Base-by-base conservation (phyloP, 2,329 filamentous ascomycete species). In the Colletotrichum cereale region DNA sequence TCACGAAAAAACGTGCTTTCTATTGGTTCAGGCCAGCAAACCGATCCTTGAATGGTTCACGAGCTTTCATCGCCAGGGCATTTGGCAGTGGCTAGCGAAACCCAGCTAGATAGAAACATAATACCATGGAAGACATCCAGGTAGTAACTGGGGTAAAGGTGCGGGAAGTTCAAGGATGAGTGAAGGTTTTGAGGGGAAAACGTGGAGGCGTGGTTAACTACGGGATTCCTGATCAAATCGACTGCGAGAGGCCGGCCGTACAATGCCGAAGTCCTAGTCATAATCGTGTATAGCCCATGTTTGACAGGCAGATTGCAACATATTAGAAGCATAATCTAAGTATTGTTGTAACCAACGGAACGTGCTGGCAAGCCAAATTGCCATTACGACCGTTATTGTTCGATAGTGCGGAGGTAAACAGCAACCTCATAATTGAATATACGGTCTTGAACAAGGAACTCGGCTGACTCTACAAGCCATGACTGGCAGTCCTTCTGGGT, bases 161-260 rank as follows among this genome's bases (percentile, higher is more conserved):
- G n/a, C n/a, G n/a, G n/a, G n/a, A n/a, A n/a, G n/a, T n/a, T n/a
- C n/a, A n/a, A n/a, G n/a, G n/a, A n/a, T n/a, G n/a, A n/a, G n/a
- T n/a, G n/a, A 71, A 38, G 47, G 38, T 61, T 66, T 36, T 60
- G 57, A 57, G 67, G 56, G 55, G 62, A 66, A 55, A 58, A 50
- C 44, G 64, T 29, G 57, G 55, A 44, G 50, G 52, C 52, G 36
- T 61, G 67, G 42, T 62, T 67, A 67, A 52, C 42, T 36, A 63
- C 42, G 42, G 67, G 34, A 60, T 18, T 18, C 38, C 47, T 40
- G n/a, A 29, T 58, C 64, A 44, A 66, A 66, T 66, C 55, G 62
- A 62, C 47, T 56, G 29, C 24, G 47, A 42, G 31, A 31, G 7
- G 31, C 66, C 55, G 62, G 48, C 18, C 11, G 26, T 55, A 29